Evolutionary conservation across 108 stramenopile species (phyloP).

Genomic region (Discostella pseudostelligera): DNA sequence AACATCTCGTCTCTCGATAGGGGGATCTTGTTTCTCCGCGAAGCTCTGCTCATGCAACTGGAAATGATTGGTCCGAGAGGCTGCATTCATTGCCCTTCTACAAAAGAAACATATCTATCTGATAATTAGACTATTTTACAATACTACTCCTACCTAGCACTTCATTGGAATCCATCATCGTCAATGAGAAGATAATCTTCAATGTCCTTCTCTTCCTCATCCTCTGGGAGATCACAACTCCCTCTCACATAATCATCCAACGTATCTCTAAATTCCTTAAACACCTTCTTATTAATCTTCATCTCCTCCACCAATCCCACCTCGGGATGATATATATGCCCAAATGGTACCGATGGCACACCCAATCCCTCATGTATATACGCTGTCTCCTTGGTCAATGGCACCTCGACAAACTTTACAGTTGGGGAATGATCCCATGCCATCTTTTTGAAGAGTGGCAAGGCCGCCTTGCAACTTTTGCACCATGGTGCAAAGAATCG

Average conservation of each 20-base stretch:
- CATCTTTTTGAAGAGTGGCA: conserved; percentile 51
- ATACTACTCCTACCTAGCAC: no score
- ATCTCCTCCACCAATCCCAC: conserved; percentile 65
- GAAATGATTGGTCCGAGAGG: no score
- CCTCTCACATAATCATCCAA: conserved; percentile 55
- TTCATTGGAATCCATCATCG: conserved; percentile 9
- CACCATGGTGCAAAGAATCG: conserved; percentile 73
- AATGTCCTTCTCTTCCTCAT: conserved; percentile 11
- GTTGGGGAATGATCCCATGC: conserved; percentile 34
- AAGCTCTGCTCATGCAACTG: no score
- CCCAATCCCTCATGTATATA: conserved; percentile 71
- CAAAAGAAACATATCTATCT: no score
- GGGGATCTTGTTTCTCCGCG: no score
- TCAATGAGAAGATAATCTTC: background rate
- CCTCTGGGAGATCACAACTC: conserved; percentile 41
- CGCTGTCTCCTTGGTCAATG: conserved; percentile 62
- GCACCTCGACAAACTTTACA: conserved; percentile 78
- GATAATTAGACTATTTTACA: no score
- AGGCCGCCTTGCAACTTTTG: conserved; percentile 64
- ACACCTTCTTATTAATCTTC: conserved; percentile 56
- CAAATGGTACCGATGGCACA: conserved; percentile 64
- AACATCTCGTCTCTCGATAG: no score
- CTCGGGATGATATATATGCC: conserved; percentile 73
- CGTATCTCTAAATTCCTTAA: conserved; percentile 50
- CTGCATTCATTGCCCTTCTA: no score